Conservation (phyloP, 148 eudicot genomes). For the Diospyros kaki region DNA sequence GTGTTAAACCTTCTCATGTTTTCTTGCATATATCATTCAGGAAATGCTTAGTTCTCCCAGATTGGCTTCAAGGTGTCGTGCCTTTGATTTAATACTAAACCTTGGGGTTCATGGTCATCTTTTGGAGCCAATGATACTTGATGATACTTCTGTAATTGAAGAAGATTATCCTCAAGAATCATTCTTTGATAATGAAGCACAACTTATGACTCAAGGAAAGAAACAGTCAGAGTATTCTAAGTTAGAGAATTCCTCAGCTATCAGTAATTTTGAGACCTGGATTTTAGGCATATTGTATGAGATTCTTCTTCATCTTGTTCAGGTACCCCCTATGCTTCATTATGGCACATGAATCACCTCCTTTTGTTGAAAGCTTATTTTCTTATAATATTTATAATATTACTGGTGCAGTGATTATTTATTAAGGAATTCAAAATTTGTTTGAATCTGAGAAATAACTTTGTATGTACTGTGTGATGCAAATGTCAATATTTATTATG, state of each 20-base stretch:
- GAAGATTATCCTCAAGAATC: conserved; percentile 71
- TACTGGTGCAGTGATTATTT: not conserved
- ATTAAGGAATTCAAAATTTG: not conserved
- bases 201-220: conserved; percentile 44
- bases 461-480: not conserved
- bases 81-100: conserved; percentile 89
- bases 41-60: conserved; percentile 64
- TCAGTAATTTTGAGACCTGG: conserved; percentile 82
- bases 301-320: conserved; percentile 88
- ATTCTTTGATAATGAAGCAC: conserved; percentile 45
- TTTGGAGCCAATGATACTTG: conserved; percentile 76
- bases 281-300: conserved; percentile 77
- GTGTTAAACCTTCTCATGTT: conserved; percentile 23
- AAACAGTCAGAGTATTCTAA: conserved; percentile 38
- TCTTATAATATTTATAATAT: not conserved
- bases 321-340: conserved; percentile 41
- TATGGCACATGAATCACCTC: not conserved
- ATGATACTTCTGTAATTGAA: conserved; percentile 66
- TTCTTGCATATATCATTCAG: conserved; percentile 19
- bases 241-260: conserved; percentile 49
- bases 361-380: too few species aligned
- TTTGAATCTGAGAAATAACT: not conserved
- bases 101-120: conserved; percentile 98
- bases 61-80: conserved; percentile 68
- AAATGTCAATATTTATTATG: too few species aligned